Percentiles rank a stretch among this genome's conserved stretches.
Conservation (phyloP, 306 rosid genomes). For the Cyamopsis tetragonoloba region DNA sequence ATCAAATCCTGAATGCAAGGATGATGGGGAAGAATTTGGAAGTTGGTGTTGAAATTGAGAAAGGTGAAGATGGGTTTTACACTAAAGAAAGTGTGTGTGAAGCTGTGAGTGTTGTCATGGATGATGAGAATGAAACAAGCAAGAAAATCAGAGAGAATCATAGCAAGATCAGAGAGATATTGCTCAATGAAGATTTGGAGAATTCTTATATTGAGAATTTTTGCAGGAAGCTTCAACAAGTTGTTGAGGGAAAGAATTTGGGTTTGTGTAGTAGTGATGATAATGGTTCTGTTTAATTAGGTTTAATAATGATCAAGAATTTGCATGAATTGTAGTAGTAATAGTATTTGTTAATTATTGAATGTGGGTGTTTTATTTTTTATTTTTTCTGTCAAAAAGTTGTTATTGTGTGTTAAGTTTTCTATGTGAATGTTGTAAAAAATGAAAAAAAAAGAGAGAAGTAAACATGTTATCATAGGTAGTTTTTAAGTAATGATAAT, state of each 20-base stretch:
- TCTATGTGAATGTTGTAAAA: too few species aligned
- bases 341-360: too few species aligned
- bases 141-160: slow-evolving; percentile 23
- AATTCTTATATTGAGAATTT: slow-evolving; percentile 24
- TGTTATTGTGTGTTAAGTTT: too few species aligned
- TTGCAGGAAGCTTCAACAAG: slow-evolving; percentile 33
- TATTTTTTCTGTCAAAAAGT: too few species aligned
- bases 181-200: slow-evolving; percentile 28
- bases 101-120: slow-evolving; percentile 36
- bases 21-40: slow-evolving; percentile 28
- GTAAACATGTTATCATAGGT: too few species aligned
- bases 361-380: neutral
- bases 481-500: too few species aligned
- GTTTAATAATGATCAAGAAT: neutral
- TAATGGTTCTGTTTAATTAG: too few species aligned
- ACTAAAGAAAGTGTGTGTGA: slow-evolving; percentile 20
- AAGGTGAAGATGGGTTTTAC: slow-evolving; percentile 33
- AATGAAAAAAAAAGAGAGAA: too few species aligned
- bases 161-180: slow-evolving; percentile 12
- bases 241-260: neutral
- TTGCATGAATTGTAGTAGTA: neutral
- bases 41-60: slow-evolving; percentile 41
- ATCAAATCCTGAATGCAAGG: slow-evolving; percentile 31
- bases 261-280: neutral
- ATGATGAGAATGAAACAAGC: slow-evolving; percentile 25